Base-by-base conservation (phyloP, 441 rosid species). In the Adansonia gregorii region DNA sequence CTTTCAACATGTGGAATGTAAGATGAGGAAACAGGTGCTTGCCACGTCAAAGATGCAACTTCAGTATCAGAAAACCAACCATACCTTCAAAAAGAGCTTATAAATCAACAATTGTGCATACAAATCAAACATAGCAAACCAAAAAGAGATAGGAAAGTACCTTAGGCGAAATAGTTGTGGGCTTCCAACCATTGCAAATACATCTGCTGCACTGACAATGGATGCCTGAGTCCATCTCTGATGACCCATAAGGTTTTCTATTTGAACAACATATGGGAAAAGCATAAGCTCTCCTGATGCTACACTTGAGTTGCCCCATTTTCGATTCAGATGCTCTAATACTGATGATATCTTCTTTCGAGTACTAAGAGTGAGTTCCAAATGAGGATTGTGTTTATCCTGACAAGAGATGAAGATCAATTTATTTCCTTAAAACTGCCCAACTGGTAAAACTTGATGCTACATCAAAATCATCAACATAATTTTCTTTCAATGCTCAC, bases 311-410 rank as follows among this genome's bases (percentile, higher is more conserved):
- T 85, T 82, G 35, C 99, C 98, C 99, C 99, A 96, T 86, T 96
- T 96, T 77, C 94, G 92, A 80, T 86, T 90, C 77, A 96, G 86
- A 91, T 96, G 99, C 83, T 96, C 99, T 81, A 94, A 75, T 60
- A 96, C 89, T 45, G 99, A 96, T 77, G 99, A 93, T 83, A 96
- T 90, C 90, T 94, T 96, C 88, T 96, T 96, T 78, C 97, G 93
- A 67, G 83, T 83, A 79, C 98, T 89, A 77, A 96, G 98, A 46
- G 98, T 93, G 82, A 96, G 99, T 86, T 94, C 99, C 83, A 96
- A 87, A 81, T 89, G 89, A 20, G 98, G 98, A 80, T 96, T 96
- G 80, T 89, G 99, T 76, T 93, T 92, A 84, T 91, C 96, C 99
- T 94, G 90, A 63, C 14, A 84, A 81, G 63, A 88, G 73, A 84